Conservation (phyloP, 2,329 filamentous ascomycete genomes). For the Xylariaceae sp. region DNA sequence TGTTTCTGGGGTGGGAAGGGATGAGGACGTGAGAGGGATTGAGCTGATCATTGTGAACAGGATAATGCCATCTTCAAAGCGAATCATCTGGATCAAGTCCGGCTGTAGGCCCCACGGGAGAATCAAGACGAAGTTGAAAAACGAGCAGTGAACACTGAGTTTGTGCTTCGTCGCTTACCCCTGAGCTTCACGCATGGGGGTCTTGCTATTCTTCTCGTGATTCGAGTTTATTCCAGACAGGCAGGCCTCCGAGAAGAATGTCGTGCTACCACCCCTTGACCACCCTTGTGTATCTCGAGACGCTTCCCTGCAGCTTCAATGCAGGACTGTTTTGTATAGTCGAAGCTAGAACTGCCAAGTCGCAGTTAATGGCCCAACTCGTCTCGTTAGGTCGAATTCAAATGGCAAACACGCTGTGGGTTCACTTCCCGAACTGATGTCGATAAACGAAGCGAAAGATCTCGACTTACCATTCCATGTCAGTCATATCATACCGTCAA, state of each 20-base stretch:
- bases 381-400: too few relatives aligned
- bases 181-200: too few relatives aligned
- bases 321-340: too few relatives aligned
- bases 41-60: constrained; percentile 14
- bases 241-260: background rate
- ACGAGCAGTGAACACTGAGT: too few relatives aligned
- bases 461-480: too few relatives aligned
- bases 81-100: constrained; percentile 21
- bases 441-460: too few relatives aligned
- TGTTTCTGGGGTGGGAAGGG: background rate
- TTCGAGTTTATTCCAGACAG: background rate
- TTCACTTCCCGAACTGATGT: too few relatives aligned
- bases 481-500: background rate
- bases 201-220: background rate
- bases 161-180: too few relatives aligned
- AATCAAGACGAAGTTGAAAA: background rate
- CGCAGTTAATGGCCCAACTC: too few relatives aligned
- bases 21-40: background rate
- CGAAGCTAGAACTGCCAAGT: too few relatives aligned
- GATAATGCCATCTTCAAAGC: constrained; percentile 23
- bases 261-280: background rate
- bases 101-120: background rate
- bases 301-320: background rate
- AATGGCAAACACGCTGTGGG: too few relatives aligned
- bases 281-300: background rate